phyloP scores from a whole-genome alignment of 352 stramenopile species.

The Phytopythium aichiense region DNA sequence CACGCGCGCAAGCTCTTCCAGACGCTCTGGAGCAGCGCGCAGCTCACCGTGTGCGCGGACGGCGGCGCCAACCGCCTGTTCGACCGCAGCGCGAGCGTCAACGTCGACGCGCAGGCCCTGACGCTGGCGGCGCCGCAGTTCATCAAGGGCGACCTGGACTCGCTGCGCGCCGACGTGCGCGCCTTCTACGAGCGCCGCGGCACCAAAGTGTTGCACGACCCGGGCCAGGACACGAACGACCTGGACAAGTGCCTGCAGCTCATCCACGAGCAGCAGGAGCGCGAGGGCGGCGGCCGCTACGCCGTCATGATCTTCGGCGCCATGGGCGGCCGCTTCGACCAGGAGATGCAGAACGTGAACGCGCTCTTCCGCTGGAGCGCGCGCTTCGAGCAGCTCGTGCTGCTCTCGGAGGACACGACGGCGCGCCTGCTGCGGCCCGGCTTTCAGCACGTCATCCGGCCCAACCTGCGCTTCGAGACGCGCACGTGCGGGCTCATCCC shows the following conservation, averaged over 20 bases:
- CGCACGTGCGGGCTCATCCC: conserved; percentile 94
- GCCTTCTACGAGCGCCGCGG: conserved; percentile 77
- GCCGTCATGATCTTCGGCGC: conserved; percentile 91
- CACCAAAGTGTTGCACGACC: conserved; percentile 67
- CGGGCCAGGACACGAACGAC: conserved; percentile 93
- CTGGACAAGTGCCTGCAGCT: conserved; percentile 90
- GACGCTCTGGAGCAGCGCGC: conserved; percentile 59
- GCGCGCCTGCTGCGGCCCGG: conserved; percentile 75
- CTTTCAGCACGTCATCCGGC: conserved; percentile 58
- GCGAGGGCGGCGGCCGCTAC: conserved; percentile 23
- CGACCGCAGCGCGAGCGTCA: conserved; percentile 48
- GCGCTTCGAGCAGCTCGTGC: conserved; percentile 75
- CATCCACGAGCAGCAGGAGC: conserved; percentile 38
- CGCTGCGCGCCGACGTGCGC: conserved; percentile 80
- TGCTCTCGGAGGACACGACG: conserved; percentile 90
- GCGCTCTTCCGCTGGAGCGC: conserved; percentile 87
- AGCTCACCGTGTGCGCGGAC: conserved; percentile 90
- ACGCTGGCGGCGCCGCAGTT: conserved; percentile 75
- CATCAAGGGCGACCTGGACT: conserved; percentile 96
- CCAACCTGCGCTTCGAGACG: conserved; percentile 88
- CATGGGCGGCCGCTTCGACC: conserved; percentile 96
- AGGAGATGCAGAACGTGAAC: conserved; percentile 96
- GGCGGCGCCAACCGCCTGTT: conserved; percentile 94
- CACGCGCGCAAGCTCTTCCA: conserved; percentile 50
- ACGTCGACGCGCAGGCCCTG: conserved; percentile 22